Conservation (phyloP, 306 rosid species). For the Vicia villosa region DNA sequence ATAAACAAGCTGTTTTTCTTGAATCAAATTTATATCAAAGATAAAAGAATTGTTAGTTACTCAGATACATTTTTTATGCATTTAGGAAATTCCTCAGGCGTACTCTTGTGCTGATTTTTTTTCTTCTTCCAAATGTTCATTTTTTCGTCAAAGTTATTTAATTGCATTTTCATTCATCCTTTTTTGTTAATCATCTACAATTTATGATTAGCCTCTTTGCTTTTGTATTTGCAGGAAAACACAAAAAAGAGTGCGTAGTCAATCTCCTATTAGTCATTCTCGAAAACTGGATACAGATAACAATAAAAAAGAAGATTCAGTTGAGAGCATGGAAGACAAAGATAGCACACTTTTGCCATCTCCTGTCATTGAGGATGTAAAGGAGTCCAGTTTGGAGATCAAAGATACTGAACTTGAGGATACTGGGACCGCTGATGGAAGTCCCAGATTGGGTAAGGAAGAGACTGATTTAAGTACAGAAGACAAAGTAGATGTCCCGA, state of each 20-base stretch:
- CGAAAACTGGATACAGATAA: constrained; percentile 47
- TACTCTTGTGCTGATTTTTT: neutral
- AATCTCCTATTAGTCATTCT: constrained; percentile 54
- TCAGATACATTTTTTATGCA: neutral
- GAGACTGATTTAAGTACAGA: constrained; percentile 41
- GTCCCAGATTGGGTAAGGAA: constrained; percentile 61
- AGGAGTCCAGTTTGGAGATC: constrained; percentile 62
- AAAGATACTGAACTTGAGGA: constrained; percentile 66
- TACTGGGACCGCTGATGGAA: constrained; percentile 57
- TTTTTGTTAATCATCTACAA: constrained; percentile 23
- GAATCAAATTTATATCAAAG: constrained; percentile 3
- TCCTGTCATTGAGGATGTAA: constrained; percentile 53
- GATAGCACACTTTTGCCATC: constrained; percentile 51
- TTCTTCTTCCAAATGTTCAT: neutral
- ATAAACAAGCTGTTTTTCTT: constrained; percentile 1
- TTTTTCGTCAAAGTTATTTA: neutral
- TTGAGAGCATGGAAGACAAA: constrained; percentile 71
- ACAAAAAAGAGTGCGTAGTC: constrained; percentile 48
- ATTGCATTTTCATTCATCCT: constrained; percentile 1
- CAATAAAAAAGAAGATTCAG: constrained; percentile 64
- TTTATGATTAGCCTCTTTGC: constrained; percentile 14
- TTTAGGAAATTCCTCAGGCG: neutral
- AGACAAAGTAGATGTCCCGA: constrained; percentile 40
- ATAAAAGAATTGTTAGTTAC: constrained; percentile 4
- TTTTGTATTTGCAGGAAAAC: constrained; percentile 49